Evolutionary conservation across 495 filamentous ascomycete genomes (phyloP).

Genomic region (Penicillium chermesinum): DNA sequence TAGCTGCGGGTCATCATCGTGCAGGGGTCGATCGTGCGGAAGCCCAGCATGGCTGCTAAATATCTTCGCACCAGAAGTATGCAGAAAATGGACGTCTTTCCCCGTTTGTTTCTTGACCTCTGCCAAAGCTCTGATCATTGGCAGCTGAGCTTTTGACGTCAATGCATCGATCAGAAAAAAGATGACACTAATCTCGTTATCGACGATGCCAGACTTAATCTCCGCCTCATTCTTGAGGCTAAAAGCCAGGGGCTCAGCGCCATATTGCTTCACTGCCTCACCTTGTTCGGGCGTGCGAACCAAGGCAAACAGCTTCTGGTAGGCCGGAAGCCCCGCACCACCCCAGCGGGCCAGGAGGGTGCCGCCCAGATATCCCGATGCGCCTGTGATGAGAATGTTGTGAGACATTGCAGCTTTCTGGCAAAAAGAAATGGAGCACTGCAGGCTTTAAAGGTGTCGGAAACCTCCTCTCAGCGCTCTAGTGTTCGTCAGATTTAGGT

Average conservation of each 20-base stretch:
- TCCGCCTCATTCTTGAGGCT: conserved; percentile 25
- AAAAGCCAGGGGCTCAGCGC: conserved; percentile 34
- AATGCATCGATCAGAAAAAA: conserved; percentile 28
- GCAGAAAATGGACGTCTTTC: conserved; percentile 38
- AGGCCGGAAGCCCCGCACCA: conserved; percentile 30
- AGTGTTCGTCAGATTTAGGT: no score
- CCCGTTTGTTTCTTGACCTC: conserved; percentile 36
- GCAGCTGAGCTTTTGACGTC: conserved; percentile 1
- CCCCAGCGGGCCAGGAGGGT: conserved; percentile 38
- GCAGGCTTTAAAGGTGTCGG: no score
- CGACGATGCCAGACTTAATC: conserved; percentile 29
- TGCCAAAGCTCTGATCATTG: conserved; percentile 38
- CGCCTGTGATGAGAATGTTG: conserved; percentile 47
- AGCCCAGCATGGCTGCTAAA: conserved; percentile 30
- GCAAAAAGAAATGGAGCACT: no score
- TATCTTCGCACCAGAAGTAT: conserved; percentile 35
- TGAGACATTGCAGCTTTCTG: conserved; percentile 13
- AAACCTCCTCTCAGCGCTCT: no score
- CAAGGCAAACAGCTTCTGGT: conserved; percentile 39
- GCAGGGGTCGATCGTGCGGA: conserved; percentile 26
- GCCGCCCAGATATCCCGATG: conserved; percentile 49
- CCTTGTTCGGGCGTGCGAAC: conserved; percentile 40
- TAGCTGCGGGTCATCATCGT: conserved; percentile 38
- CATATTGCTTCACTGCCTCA: conserved; percentile 36
- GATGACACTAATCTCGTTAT: conserved; percentile 40